Evolutionary conservation across 805 yeast species (phyloP), one percentile per base, ranked within the genome.

Genomic region (Maudiozyma bulderi): DNA sequence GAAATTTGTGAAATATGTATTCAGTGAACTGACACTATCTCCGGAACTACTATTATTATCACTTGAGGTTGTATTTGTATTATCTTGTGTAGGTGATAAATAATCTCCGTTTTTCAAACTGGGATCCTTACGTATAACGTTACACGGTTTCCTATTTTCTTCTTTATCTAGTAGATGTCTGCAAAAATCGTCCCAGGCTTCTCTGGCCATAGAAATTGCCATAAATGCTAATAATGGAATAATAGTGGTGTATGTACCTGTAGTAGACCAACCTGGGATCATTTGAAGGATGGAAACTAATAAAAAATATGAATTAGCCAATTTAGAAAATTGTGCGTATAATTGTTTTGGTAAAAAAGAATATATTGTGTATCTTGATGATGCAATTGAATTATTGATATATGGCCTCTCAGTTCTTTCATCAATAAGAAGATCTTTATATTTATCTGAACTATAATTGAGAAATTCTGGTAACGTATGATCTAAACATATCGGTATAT

Each of bases 241-340:
- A 57, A 93, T 91, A 1, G 99, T 93, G 3, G 98, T 93, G 62
- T 81, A 88, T 10, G 89, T 84, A 51, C 98, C 99, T 0, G 99
- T 93, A 6, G 99, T 88, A 1, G 96, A 87, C 97, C 96, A 93
- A 2, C 89, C 80, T 0, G 99, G 98, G 44, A 93, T 83, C 90
- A 91, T 82, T 64, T 93, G 99, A 72, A 93, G 72, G 52, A 93
- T 84, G 2, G 98, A 90, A 14, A 93, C 93, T 3, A 81, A 73
- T 76, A 93, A 69, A 67, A 93, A 93, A 65, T 93, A 91, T 52
- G 90, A 73, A 62, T 93, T 93, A 31, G 99, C 99, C 43, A 93
- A 60, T 62, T 88, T 91, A 28, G 95, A 87, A 60, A 93, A 91
- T 66, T 93, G 99, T 3, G 93, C 95, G 53, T 80, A 74, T 38